A percentile compares a stretch with the other conserved stretches of the same genome.
Evolutionary conservation across 2,329 filamentous ascomycete species (phyloP).

Genomic region (Colletotrichum sp.): DNA sequence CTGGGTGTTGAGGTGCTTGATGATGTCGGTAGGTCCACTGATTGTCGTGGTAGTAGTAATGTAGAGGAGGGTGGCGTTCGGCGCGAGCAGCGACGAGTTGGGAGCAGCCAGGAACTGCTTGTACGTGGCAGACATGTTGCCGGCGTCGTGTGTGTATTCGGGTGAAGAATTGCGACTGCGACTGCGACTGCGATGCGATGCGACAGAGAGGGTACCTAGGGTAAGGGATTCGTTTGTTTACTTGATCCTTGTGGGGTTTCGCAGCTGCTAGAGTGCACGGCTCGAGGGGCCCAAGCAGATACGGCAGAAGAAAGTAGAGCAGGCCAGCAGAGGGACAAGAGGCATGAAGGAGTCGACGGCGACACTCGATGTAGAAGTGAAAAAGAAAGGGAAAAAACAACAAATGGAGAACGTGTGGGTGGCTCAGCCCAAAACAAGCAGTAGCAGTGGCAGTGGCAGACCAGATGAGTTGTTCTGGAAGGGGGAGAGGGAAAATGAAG

Average conservation of each 20-base stretch:
- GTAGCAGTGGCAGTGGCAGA: not conserved
- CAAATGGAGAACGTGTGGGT: conserved; percentile 18
- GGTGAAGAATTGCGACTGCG: not conserved
- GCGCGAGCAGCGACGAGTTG: conserved; percentile 64
- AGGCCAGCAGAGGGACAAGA: conserved; percentile 7
- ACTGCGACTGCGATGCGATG: conserved; percentile 4
- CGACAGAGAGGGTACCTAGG: not conserved
- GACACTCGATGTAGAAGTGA: not conserved
- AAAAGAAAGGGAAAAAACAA: conserved; percentile 9
- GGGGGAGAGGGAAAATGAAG: conserved; percentile 21
- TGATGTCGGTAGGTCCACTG: conserved; percentile 72
- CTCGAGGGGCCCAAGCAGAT: conserved; percentile 11
- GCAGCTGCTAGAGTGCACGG: conserved; percentile 2
- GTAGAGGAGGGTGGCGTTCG: conserved; percentile 79
- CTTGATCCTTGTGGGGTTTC: not conserved
- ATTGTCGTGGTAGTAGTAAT: conserved; percentile 84
- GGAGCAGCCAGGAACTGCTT: conserved; percentile 74
- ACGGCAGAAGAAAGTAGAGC: conserved; percentile 4
- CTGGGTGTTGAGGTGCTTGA: conserved; percentile 79
- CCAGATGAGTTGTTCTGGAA: conserved; percentile 19
- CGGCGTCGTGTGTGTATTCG: not conserved
- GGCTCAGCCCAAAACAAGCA: conserved; percentile 20
- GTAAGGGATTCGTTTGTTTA: not conserved
- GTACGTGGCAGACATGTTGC: conserved; percentile 58
- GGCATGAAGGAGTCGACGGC: not conserved